Conservation (phyloP, 768 basidiomycete genomes). For the Crucibulum laeve region DNA sequence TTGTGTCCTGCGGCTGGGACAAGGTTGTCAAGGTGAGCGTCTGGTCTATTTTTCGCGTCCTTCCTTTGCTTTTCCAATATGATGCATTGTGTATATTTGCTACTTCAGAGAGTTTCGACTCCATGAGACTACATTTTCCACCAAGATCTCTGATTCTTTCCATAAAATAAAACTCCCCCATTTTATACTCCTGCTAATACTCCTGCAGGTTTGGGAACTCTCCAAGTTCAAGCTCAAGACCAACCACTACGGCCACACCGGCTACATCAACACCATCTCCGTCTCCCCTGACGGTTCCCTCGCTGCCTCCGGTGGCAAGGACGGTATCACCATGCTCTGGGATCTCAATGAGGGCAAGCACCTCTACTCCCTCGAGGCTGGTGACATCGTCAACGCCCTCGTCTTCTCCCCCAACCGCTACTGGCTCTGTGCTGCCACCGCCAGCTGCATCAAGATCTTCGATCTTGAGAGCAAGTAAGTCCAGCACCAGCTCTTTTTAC, state of each 20-base stretch:
- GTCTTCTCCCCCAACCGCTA: slow-evolving; percentile 99
- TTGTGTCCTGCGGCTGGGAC: slow-evolving; percentile 99
- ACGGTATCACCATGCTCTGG: slow-evolving; percentile 99
- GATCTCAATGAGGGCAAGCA: slow-evolving; percentile 99
- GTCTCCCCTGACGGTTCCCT: slow-evolving; percentile 99
- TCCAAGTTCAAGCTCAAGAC: slow-evolving; percentile 99
- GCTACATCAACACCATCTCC: slow-evolving; percentile 98
- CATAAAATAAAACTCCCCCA: slow-evolving; percentile 5
- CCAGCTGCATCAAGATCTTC: slow-evolving; percentile 98
- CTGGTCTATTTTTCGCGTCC: slow-evolving; percentile 2
- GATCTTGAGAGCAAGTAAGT: slow-evolving; percentile 98
- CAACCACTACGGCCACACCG: slow-evolving; percentile 99
- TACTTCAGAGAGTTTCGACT: slow-evolving; percentile 75
- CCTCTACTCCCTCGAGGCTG: slow-evolving; percentile 98
- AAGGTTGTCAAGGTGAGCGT: slow-evolving; percentile 95
- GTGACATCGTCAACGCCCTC: slow-evolving; percentile 97
- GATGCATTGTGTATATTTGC: slow-evolving; percentile 67
- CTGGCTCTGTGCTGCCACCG: slow-evolving; percentile 99
- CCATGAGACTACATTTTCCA: slow-evolving; percentile 80
- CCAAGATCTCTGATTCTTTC: slow-evolving; percentile 76
- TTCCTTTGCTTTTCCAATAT: slow-evolving; percentile 4
- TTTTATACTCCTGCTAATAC: slow-evolving; percentile 6
- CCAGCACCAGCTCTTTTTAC: background rate
- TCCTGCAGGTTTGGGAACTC: slow-evolving; percentile 92
- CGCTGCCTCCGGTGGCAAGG: slow-evolving; percentile 98